Evolutionary conservation across 2,329 filamentous ascomycete genomes (phyloP).

Genomic region (Ascosphaera acerosa): DNA sequence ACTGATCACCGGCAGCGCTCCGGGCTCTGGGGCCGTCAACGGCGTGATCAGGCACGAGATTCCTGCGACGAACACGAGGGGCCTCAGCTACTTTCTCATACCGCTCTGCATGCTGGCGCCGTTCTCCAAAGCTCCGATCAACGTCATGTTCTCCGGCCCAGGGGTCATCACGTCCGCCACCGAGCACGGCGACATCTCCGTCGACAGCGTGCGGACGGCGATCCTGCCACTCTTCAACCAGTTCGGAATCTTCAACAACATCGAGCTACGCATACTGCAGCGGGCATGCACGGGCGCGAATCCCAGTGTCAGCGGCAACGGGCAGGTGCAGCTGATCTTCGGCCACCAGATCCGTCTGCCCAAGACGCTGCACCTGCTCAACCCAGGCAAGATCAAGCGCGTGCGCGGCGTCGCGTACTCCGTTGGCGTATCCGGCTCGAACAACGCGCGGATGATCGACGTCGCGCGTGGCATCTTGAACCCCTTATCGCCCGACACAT

Average conservation of each 20-base stretch:
- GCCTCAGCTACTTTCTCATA: conserved; percentile 76
- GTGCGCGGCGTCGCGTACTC: conserved; percentile 86
- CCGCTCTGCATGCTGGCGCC: conserved; percentile 76
- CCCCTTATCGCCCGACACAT: conserved; percentile 62
- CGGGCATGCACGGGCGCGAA: conserved; percentile 52
- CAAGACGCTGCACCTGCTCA: conserved; percentile 75
- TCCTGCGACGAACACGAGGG: conserved; percentile 49
- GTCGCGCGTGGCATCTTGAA: conserved; percentile 71
- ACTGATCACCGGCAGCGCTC: conserved; percentile 62
- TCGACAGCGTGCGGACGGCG: conserved; percentile 82
- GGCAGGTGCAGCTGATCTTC: conserved; percentile 81
- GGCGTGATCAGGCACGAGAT: conserved; percentile 64
- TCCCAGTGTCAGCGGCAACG: conserved; percentile 60
- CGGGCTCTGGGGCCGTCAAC: conserved; percentile 44
- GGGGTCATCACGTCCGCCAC: conserved; percentile 84
- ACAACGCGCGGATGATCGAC: conserved; percentile 90
- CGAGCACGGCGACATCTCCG: conserved; percentile 59
- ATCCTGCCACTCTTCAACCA: conserved; percentile 71
- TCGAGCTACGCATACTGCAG: conserved; percentile 61
- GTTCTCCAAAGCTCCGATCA: conserved; percentile 77
- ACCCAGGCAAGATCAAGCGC: conserved; percentile 60
- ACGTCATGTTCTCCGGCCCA: conserved; percentile 67
- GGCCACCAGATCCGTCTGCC: conserved; percentile 81
- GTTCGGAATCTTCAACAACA: conserved; percentile 67
- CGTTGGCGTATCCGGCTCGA: conserved; percentile 71